Percentiles rank a stretch among this genome's conserved stretches.
Evolutionary conservation across 768 basidiomycete species (phyloP).

Genomic region (Paxillus ammoniavirescens): DNA sequence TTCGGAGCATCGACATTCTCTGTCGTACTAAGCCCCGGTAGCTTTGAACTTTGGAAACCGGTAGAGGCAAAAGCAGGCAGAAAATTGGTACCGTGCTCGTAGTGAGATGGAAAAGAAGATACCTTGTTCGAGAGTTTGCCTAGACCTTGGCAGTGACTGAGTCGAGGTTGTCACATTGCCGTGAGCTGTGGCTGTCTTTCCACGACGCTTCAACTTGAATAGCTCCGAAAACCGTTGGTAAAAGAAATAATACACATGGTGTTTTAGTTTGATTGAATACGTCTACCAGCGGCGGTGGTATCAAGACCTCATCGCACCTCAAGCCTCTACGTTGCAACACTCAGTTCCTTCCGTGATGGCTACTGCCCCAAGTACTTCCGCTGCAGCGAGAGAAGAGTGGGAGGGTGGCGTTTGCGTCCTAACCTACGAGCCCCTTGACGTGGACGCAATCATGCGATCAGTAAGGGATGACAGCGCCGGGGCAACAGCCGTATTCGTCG

Average conservation of each 20-base stretch:
- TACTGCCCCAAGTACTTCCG: constrained; percentile 22
- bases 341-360: constrained; percentile 13
- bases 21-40: not conserved
- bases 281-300: too few species aligned
- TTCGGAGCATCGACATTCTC: constrained; percentile 13
- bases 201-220: too few species aligned
- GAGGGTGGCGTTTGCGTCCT: constrained; percentile 42
- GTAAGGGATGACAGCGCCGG: constrained; percentile 67
- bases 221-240: too few species aligned
- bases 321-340: not conserved
- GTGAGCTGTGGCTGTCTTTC: too few species aligned
- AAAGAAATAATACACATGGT: too few species aligned
- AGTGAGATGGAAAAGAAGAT: too few species aligned
- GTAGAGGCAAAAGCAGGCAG: not conserved
- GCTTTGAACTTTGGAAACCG: not conserved
- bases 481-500: constrained; percentile 75
- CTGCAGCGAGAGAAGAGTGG: constrained; percentile 23
- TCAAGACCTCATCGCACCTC: not conserved
- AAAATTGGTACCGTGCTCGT: not conserved
- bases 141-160: too few species aligned
- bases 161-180: too few species aligned
- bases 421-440: constrained; percentile 58
- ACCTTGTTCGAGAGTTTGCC: too few species aligned
- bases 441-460: constrained; percentile 54
- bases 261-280: too few species aligned